Evolutionary conservation across 257 asterid species (phyloP), one percentile per base, ranked within the genome.

Genomic region (Jacaranda mimosifolia): DNA sequence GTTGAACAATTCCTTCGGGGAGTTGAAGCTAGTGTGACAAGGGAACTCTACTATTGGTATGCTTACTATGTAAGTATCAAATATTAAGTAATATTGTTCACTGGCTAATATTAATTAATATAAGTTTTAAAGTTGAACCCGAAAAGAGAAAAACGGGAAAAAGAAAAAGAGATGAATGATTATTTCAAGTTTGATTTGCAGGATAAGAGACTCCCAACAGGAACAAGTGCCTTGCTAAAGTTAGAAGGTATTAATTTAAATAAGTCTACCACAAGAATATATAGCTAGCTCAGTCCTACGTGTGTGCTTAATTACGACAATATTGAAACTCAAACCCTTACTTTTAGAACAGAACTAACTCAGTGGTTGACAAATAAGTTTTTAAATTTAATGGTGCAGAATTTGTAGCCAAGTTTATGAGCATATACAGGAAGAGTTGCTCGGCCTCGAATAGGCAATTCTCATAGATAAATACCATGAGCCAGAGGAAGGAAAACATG

Each of bases 11-110:
- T 91, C 63, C 88, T 93, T 62, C 85, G 80, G 62, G 79, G 87
- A 71, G 83, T 85, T 67, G 90, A 87, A 55, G 80, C 78, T 39
- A 78, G 86, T 74, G 74, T 84, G 72, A 89, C 81, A 78, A 89
- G 93, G 84, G 93, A 93, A 79, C 79, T 93, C 43, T 89, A 93
- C 80, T 93, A 89, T 79, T 93, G 98, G 98, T 85, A 93, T 74
- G 94, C 96, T 18, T 93, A 93, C 78, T 93, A 93, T 81, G 97
- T 93, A 89, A 91, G 98, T 81, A 68, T 12, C 48, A 1, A 1
- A 56, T 59, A 14, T 82, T 62, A n/a, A n/a, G n/a, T n/a, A 26
- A 26, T 26, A 26, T 26, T 26, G 32, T 26, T 26, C 75, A 38
- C 48, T 63, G 19, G 45, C 75, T 62, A 26, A 26, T 26, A 2